These are phyloP conservation scores for Didymellaceae sp. DNA, from an alignment of 2,329 filamentous ascomycete genomes.

Conservation along the genomic window DNA sequence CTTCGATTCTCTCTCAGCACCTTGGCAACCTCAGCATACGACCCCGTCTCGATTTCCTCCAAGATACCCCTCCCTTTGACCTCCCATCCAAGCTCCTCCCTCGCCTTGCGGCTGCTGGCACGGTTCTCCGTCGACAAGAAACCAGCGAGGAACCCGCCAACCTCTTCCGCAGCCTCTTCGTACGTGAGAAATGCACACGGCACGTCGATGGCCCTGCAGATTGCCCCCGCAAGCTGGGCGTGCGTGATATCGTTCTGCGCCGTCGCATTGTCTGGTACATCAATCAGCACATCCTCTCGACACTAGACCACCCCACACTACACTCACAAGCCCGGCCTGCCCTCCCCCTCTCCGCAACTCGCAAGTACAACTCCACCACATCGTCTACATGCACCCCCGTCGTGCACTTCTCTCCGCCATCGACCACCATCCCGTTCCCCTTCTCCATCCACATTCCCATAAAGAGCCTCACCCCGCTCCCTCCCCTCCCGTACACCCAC, in stretches of 20 bases:
- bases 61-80: slow-evolving; percentile 42
- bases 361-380: slow-evolving; percentile 51
- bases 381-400: slow-evolving; percentile 55
- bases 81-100: slow-evolving; percentile 50
- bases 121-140: slow-evolving; percentile 48
- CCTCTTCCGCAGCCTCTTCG: slow-evolving; percentile 35
- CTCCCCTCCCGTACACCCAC: slow-evolving; percentile 55
- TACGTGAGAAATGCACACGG: slow-evolving; percentile 19
- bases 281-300: not conserved
- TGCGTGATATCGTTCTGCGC: slow-evolving; percentile 43
- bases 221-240: slow-evolving; percentile 38
- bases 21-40: slow-evolving; percentile 18
- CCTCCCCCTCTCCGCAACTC: slow-evolving; percentile 45
- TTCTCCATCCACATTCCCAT: slow-evolving; percentile 45
- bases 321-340: slow-evolving; percentile 43
- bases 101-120: slow-evolving; percentile 48
- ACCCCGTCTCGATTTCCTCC: slow-evolving; percentile 41
- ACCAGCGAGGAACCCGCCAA: slow-evolving; percentile 42
- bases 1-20: not conserved
- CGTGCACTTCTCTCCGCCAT: slow-evolving; percentile 26
- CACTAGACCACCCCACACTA: not conserved
- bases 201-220: slow-evolving; percentile 34
- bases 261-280: slow-evolving; percentile 32
- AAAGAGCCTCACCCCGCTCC: slow-evolving; percentile 39
- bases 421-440: slow-evolving; percentile 34